Base-by-base conservation (phyloP, 768 basidiomycete genomes). In the Termitomyces sp. region DNA sequence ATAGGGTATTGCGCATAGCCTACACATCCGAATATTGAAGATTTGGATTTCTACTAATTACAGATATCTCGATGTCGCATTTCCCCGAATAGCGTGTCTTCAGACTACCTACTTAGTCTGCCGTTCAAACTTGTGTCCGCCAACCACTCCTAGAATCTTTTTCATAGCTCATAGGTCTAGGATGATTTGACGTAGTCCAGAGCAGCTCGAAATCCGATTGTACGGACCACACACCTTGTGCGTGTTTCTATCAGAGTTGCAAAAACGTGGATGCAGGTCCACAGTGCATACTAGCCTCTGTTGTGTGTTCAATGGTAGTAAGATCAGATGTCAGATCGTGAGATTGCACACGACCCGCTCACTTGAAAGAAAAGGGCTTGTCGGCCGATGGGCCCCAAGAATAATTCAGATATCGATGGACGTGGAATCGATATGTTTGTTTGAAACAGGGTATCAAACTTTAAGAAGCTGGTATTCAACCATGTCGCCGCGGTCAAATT, bases 381-480 rank as follows among this genome's bases (percentile, higher is more conserved):
- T 26, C 17, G 10, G 22, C 14, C 47, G 14, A 37, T 10, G 24
- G 22, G 22, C 22, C 30, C 40, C n/a, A n/a, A n/a, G n/a, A n/a
- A n/a, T n/a, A n/a, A n/a, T n/a, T n/a, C 48, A 22, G 37, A 46
- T 50, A 54, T 54, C 53, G 53, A 51, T 54, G 49, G 45, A 48
- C 19, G 10, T 24, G n/a, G 42, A 28, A 52, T 55, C 40, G 45
- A 55, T 55, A 37, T 45, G 53, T 55, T 37, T 52, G 38, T 55
- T 58, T 53, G 53, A 58, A 58, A 55, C 54, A 44, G 58, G 50
- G 50, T 55, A 6, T 19, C 2, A 12, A 54, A 9, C 5, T 9
- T 32, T 9, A 32, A 9, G 30, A n/a, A 9, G 8, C 28, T 28
- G 2, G 2, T 32, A 32, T 32, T 32, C 8, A 41, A 30, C 10